These are phyloP conservation scores for Hortiboletus campestris DNA, from an alignment of 768 basidiomycete species.

Conservation along the genomic window DNA sequence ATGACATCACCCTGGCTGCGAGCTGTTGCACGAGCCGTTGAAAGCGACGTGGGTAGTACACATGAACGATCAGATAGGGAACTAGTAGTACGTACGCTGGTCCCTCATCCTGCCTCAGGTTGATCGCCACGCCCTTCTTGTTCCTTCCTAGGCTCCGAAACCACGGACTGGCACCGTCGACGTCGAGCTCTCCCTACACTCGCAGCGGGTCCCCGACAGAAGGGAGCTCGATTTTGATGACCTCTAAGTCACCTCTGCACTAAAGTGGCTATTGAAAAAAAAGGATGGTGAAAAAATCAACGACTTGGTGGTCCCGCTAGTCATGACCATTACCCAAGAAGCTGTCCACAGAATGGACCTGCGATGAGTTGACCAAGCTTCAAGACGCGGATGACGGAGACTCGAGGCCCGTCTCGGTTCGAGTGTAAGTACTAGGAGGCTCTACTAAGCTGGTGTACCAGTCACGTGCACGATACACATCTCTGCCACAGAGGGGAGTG, in stretches of 20 bases:
- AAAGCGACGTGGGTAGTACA: neutral
- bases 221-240: constrained; percentile 70
- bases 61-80: neutral
- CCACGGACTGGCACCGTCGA: constrained; percentile 73
- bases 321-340: too few relatives aligned
- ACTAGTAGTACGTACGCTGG: constrained; percentile 37
- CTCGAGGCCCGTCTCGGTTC: too few relatives aligned
- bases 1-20: constrained; percentile 62
- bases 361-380: constrained; percentile 73
- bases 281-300: too few relatives aligned
- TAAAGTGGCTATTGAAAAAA: too few relatives aligned
- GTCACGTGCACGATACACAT: too few relatives aligned
- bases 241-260: constrained; percentile 73
- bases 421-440: too few relatives aligned
- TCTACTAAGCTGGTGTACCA: too few relatives aligned
- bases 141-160: constrained; percentile 69
- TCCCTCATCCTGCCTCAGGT: constrained; percentile 59
- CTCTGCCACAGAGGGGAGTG: too few relatives aligned
- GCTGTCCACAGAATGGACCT: constrained; percentile 72
- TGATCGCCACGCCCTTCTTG: constrained; percentile 72
- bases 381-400: constrained; percentile 60
- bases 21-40: constrained; percentile 58
- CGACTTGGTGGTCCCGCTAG: too few relatives aligned
- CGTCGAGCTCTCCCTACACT: constrained; percentile 68
- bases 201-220: constrained; percentile 63